phyloP scores from a whole-genome alignment of 2,329 filamentous ascomycete species.

The Metarhizium anisopliae region DNA sequence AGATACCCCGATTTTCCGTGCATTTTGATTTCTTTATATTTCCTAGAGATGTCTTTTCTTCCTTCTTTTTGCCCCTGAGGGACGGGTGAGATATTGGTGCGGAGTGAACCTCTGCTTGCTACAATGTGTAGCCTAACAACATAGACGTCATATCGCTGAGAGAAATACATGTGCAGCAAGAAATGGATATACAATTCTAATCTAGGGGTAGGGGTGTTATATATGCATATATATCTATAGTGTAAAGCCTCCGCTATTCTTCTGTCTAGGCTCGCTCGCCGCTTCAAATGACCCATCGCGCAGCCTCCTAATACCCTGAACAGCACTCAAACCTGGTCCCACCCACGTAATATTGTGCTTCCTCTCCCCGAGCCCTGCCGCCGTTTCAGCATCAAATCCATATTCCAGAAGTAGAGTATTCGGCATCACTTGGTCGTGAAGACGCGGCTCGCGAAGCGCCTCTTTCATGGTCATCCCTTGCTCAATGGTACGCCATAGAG shows the following conservation, averaged over 20 bases:
- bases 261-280: constrained; percentile 66
- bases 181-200: neutral
- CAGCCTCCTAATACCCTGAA: constrained; percentile 57
- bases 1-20: constrained; percentile 25
- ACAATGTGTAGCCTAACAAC: too few relatives aligned
- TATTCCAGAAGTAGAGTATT: constrained; percentile 61
- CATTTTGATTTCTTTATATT: neutral
- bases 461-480: constrained; percentile 46
- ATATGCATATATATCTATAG: constrained; percentile 15
- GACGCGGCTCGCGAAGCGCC: constrained; percentile 56
- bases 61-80: too few relatives aligned
- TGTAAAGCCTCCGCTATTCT: constrained; percentile 57
- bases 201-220: neutral
- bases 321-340: constrained; percentile 52
- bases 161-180: constrained; percentile 1
- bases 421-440: constrained; percentile 78
- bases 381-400: constrained; percentile 54
- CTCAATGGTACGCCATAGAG: constrained; percentile 65
- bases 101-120: too few relatives aligned
- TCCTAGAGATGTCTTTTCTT: too few relatives aligned
- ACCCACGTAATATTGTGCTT: constrained; percentile 70
- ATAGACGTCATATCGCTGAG: too few relatives aligned
- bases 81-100: too few relatives aligned
- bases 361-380: constrained; percentile 49
- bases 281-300: constrained; percentile 67